Evolutionary conservation across 208 protist species (phyloP).

Genomic region (Trypanosoma avium): DNA sequence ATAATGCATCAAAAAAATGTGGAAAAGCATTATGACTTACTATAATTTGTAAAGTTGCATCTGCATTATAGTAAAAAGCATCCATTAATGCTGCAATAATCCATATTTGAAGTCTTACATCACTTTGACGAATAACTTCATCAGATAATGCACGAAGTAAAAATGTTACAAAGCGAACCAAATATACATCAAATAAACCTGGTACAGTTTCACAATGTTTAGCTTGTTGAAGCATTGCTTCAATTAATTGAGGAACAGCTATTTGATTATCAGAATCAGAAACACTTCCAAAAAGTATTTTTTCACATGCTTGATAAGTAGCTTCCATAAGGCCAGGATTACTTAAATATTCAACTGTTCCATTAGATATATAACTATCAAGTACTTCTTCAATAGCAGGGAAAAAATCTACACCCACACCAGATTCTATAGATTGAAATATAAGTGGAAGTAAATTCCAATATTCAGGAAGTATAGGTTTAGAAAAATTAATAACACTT

Average conservation of each 20-base stretch:
- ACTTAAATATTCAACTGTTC: constrained; percentile 55
- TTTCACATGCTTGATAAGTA: constrained; percentile 69
- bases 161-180: constrained; percentile 58
- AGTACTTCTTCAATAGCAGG: constrained; percentile 75
- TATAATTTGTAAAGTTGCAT: constrained; percentile 54
- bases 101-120: constrained; percentile 74
- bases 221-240: constrained; percentile 85
- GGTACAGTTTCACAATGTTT: constrained; percentile 46
- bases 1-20: constrained; percentile 73
- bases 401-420: constrained; percentile 88
- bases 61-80: constrained; percentile 85
- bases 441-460: constrained; percentile 74
- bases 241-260: constrained; percentile 75
- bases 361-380: constrained; percentile 80
- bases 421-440: constrained; percentile 62
- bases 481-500: constrained; percentile 66
- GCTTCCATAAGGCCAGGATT: constrained; percentile 70
- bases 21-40: constrained; percentile 51
- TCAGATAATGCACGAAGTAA: constrained; percentile 74
- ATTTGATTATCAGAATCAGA: constrained; percentile 51
- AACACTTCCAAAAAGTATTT: constrained; percentile 74
- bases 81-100: constrained; percentile 82
- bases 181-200: constrained; percentile 53
- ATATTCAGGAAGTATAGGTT: constrained; percentile 56
- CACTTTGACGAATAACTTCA: constrained; percentile 42